Conservation (phyloP, 371 early-diverging fungal species). For the Gilbertella persicaria region DNA sequence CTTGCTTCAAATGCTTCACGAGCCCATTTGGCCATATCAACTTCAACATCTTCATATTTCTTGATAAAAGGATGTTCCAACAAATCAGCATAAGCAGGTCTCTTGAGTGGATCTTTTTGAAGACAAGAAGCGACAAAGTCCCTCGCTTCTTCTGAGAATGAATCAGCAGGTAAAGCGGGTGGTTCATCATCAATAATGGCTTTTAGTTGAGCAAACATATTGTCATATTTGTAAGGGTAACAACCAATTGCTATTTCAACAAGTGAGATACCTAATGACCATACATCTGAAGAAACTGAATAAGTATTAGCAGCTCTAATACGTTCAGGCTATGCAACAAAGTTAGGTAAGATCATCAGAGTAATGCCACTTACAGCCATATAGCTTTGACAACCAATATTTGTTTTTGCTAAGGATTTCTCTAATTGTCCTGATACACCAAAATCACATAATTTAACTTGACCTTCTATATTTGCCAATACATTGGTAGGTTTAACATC, state of each 20-base stretch:
- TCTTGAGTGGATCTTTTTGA: slow-evolving; percentile 68
- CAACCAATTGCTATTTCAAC: slow-evolving; percentile 90
- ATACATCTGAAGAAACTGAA: slow-evolving; percentile 82
- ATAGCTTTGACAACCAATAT: slow-evolving; percentile 93
- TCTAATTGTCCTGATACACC: slow-evolving; percentile 88
- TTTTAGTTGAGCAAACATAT: slow-evolving; percentile 85
- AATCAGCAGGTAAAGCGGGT: slow-evolving; percentile 64
- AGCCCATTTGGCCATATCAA: slow-evolving; percentile 89
- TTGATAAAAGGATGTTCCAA: slow-evolving; percentile 77
- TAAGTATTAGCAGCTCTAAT: slow-evolving; percentile 67
- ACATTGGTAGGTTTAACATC: slow-evolving; percentile 97
- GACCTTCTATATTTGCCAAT: slow-evolving; percentile 79
- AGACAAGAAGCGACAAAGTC: slow-evolving; percentile 83
- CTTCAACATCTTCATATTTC: slow-evolving; percentile 57
- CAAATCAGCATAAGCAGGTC: slow-evolving; percentile 74
- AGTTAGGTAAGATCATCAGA: neutral
- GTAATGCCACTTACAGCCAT: slow-evolving; percentile 74
- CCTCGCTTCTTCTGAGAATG: slow-evolving; percentile 70
- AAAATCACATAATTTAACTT: slow-evolving; percentile 94
- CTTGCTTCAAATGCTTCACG: slow-evolving; percentile 25
- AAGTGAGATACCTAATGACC: slow-evolving; percentile 93
- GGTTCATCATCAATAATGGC: slow-evolving; percentile 85
- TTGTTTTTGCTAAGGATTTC: slow-evolving; percentile 90
- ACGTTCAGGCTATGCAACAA: slow-evolving; percentile 70
- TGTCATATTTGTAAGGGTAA: slow-evolving; percentile 72